Percentiles rank a stretch among this genome's conserved stretches.
phyloP scores from a whole-genome alignment of 2,329 filamentous ascomycete species.

The Fonsecaea monophora region DNA sequence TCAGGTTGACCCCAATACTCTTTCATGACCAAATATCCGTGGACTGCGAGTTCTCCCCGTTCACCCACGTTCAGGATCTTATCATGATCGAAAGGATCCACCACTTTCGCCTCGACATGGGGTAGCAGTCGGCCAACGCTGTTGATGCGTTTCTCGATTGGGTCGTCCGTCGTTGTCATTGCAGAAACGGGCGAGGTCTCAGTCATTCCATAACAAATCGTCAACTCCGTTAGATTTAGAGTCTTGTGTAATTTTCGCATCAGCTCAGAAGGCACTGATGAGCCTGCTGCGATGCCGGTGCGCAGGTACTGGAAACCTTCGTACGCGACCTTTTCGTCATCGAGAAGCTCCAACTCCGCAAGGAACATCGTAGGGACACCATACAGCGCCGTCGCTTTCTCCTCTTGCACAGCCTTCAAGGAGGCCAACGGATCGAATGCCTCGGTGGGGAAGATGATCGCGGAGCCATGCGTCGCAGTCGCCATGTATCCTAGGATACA shows the following conservation, averaged over 20 bases:
- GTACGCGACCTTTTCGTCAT: slow-evolving; percentile 54
- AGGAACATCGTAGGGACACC: slow-evolving; percentile 95
- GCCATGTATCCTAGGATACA: slow-evolving; percentile 95
- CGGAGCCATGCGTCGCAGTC: slow-evolving; percentile 78
- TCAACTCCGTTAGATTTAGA: slow-evolving; percentile 80
- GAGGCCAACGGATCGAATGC: slow-evolving; percentile 82
- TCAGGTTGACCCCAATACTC: slow-evolving; percentile 82
- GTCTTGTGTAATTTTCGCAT: slow-evolving; percentile 73
- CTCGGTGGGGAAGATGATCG: slow-evolving; percentile 84
- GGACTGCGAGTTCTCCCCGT: slow-evolving; percentile 80
- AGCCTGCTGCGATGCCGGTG: slow-evolving; percentile 92
- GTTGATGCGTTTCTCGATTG: slow-evolving; percentile 72
- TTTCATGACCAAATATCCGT: slow-evolving; percentile 88
- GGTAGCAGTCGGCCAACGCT: slow-evolving; percentile 83
- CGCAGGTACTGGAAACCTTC: slow-evolving; percentile 70
- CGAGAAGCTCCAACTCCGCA: slow-evolving; percentile 81
- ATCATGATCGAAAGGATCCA: slow-evolving; percentile 72
- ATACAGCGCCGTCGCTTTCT: slow-evolving; percentile 74
- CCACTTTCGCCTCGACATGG: slow-evolving; percentile 80
- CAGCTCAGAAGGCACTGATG: slow-evolving; percentile 72
- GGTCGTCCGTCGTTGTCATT: slow-evolving; percentile 83
- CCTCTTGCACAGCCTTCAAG: slow-evolving; percentile 68
- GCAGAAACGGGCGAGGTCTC: slow-evolving; percentile 75
- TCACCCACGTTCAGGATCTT: slow-evolving; percentile 68
- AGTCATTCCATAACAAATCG: slow-evolving; percentile 97